Conservation (phyloP, 2,329 filamentous ascomycete species). For the Coniochaeta prunicola region DNA sequence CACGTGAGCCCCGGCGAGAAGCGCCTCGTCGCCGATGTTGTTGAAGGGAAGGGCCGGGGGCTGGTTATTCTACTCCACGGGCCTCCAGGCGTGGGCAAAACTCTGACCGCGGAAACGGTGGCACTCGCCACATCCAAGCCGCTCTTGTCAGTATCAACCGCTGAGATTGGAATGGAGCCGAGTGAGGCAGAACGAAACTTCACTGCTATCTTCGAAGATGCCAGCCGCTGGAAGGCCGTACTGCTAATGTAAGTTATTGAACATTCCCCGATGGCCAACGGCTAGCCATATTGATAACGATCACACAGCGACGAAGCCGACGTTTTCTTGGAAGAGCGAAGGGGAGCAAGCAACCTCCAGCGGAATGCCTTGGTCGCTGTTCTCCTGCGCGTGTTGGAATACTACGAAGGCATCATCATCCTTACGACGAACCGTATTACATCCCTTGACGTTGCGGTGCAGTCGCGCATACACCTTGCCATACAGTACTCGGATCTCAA, state of each 20-base stretch:
- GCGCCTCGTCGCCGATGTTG: slow-evolving; percentile 7
- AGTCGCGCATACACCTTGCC: background rate
- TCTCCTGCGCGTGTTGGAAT: background rate
- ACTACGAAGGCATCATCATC: slow-evolving; percentile 5
- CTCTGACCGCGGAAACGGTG: slow-evolving; percentile 28
- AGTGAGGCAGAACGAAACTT: slow-evolving; percentile 19
- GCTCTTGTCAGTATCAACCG: slow-evolving; percentile 21
- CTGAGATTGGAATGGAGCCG: slow-evolving; percentile 19
- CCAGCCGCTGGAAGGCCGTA: background rate
- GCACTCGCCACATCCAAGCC: slow-evolving; percentile 22
- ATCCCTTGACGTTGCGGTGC: background rate
- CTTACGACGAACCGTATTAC: background rate
- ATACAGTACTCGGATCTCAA: background rate
- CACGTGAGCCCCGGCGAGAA: background rate
- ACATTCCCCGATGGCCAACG: background rate
- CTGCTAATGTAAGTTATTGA: background rate
- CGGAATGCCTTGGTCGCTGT: background rate
- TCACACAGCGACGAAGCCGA: background rate
- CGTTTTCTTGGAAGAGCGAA: background rate
- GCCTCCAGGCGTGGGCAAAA: slow-evolving; percentile 28
- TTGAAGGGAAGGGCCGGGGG: slow-evolving; percentile 24
- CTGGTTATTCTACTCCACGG: slow-evolving; percentile 26
- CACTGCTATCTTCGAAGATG: slow-evolving; percentile 14
- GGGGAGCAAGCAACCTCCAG: background rate
- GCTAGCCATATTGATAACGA: background rate